phyloP scores from a whole-genome alignment of 768 basidiomycete genomes.

The Tylopilus intermedius region DNA sequence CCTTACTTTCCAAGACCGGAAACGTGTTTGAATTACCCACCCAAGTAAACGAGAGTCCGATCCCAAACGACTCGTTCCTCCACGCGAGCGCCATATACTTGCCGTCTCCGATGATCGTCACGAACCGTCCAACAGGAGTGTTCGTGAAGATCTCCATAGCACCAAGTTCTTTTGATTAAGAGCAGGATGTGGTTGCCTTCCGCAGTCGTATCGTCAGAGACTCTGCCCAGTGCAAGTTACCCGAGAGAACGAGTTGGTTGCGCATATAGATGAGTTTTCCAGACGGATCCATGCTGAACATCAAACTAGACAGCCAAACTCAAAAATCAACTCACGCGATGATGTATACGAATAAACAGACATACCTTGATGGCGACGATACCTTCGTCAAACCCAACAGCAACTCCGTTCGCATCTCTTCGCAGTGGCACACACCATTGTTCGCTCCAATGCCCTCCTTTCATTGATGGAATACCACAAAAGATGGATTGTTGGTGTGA shows the following conservation, averaged over 20 bases:
- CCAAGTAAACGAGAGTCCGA: constrained; percentile 92
- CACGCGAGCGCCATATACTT: constrained; percentile 98
- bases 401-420: too few species aligned
- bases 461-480: too few species aligned
- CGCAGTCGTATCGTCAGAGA: constrained; percentile 41
- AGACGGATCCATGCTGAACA: constrained; percentile 88
- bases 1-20: constrained; percentile 83
- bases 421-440: too few species aligned
- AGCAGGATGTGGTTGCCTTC: constrained; percentile 86
- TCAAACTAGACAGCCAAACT: too few species aligned
- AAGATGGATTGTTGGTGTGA: too few species aligned
- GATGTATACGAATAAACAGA: too few species aligned
- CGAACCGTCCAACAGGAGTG: constrained; percentile 88
- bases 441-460: too few species aligned
- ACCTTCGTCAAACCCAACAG: background rate
- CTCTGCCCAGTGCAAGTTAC: constrained; percentile 75
- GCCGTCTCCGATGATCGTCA: constrained; percentile 94
- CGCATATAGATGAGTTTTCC: constrained; percentile 94
- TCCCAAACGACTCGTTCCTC: constrained; percentile 97
- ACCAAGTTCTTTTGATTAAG: constrained; percentile 83
- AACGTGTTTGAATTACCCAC: constrained; percentile 95
- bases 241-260: constrained; percentile 87
- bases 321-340: too few species aligned
- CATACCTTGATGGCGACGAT: constrained; percentile 86
- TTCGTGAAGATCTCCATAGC: constrained; percentile 91